Evolutionary conservation across 352 stramenopile species (phyloP).

Genomic region (Pythium guiyangense): DNA sequence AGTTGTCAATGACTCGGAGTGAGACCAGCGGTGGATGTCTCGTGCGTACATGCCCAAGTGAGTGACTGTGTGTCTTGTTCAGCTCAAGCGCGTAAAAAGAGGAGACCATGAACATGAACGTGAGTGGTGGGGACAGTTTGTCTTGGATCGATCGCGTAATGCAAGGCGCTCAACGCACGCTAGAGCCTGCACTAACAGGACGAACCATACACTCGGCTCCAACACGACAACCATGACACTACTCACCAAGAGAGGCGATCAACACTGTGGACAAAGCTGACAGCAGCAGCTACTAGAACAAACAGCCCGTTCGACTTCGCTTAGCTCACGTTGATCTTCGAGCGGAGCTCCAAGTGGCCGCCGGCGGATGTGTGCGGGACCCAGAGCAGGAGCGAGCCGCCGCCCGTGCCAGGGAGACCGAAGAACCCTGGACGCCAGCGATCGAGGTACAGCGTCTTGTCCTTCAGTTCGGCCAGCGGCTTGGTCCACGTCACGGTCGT

Average conservation of each 20-base stretch:
- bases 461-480: conserved; percentile 27
- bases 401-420: conserved; percentile 28
- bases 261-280: neutral
- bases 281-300: conserved; percentile 12
- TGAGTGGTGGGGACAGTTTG: too few species aligned
- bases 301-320: conserved; percentile 4
- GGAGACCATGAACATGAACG: too few species aligned
- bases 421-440: conserved; percentile 33
- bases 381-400: conserved; percentile 32
- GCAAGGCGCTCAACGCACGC: too few species aligned
- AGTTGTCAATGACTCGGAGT: too few species aligned
- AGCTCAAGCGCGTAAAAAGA: neutral
- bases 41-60: conserved; percentile 13
- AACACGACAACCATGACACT: neutral
- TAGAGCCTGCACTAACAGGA: conserved; percentile 19
- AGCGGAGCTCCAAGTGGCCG: conserved; percentile 33
- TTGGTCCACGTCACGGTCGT: conserved; percentile 40
- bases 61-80: neutral
- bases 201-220: conserved; percentile 15
- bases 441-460: conserved; percentile 52
- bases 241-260: neutral
- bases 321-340: conserved; percentile 41
- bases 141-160: too few species aligned
- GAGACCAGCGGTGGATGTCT: neutral
- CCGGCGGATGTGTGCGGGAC: conserved; percentile 25